Percentiles rank a stretch among this genome's conserved stretches.
Evolutionary conservation across 169 alveolate genomes (phyloP).

Genomic region (Prorocentrum cordatum): DNA sequence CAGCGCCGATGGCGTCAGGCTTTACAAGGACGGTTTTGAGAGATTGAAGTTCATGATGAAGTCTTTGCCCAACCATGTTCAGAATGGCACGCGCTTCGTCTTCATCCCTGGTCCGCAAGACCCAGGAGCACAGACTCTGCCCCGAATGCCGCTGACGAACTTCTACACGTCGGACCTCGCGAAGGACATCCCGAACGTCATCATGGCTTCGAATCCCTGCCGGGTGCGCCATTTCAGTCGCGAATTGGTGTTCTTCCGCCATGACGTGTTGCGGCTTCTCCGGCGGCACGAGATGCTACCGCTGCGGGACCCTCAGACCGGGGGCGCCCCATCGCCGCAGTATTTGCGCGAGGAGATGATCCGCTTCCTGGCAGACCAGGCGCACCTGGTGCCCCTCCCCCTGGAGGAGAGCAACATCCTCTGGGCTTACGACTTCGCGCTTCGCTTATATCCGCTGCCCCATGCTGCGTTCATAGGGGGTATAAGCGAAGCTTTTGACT

Average conservation of each 20-base stretch:
- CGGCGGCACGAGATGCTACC: conserved; percentile 15
- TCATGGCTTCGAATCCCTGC: conserved; percentile 59
- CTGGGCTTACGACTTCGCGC: conserved; percentile 28
- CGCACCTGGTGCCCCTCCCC: conserved; percentile 52
- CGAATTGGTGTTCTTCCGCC: conserved; percentile 56
- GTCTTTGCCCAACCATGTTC: neutral
- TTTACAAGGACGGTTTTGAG: conserved; percentile 48
- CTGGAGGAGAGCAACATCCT: conserved; percentile 58
- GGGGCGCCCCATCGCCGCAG: no score
- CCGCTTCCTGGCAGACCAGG: neutral
- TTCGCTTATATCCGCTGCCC: conserved; percentile 52
- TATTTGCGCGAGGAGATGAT: neutral
- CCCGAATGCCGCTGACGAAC: conserved; percentile 27
- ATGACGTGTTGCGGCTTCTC: conserved; percentile 48
- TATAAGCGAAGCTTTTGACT: neutral
- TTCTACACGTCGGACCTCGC: conserved; percentile 36
- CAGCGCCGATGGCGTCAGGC: conserved; percentile 1
- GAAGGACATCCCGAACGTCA: conserved; percentile 27
- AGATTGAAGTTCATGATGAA: conserved; percentile 50
- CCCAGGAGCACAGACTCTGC: conserved; percentile 47
- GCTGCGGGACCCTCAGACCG: neutral
- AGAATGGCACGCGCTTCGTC: conserved; percentile 49
- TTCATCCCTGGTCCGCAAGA: conserved; percentile 64
- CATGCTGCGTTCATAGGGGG: conserved; percentile 66
- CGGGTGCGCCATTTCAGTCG: conserved; percentile 33